Conservation (phyloP, 225 moss, liverwort and hornwort genomes). For the Takakia lepidozioides region DNA sequence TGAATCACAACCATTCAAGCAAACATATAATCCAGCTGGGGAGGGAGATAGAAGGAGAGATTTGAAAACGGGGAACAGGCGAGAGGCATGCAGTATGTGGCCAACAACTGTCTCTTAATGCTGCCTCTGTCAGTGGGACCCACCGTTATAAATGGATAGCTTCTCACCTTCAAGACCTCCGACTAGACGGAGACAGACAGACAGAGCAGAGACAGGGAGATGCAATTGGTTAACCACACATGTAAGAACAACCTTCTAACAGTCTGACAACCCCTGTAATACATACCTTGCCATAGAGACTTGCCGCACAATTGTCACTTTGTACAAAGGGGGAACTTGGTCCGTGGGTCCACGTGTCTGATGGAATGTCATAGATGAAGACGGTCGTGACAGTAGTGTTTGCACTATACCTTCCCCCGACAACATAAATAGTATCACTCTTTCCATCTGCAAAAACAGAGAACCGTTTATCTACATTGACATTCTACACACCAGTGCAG, state of each 20-base stretch:
- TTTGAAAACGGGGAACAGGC: too few species aligned
- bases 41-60: background rate
- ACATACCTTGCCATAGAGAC: slow-evolving; percentile 57
- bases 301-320: slow-evolving; percentile 72
- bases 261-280: too few species aligned
- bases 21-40: background rate
- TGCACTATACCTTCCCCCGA: slow-evolving; percentile 53
- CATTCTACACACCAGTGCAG: background rate
- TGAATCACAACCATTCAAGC: too few species aligned
- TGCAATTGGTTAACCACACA: too few species aligned
- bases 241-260: too few species aligned
- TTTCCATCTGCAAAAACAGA: slow-evolving; percentile 35
- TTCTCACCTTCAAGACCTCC: too few species aligned
- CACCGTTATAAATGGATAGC: too few species aligned
- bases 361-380: slow-evolving; percentile 49
- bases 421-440: slow-evolving; percentile 61
- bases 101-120: too few species aligned
- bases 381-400: slow-evolving; percentile 12
- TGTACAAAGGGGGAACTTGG: slow-evolving; percentile 33
- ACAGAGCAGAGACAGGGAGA: background rate
- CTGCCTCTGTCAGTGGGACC: too few species aligned
- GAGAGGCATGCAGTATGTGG: too few species aligned
- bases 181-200: too few species aligned
- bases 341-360: slow-evolving; percentile 43
- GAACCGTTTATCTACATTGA: too few species aligned